Evolutionary conservation across 202 grass and related monocot species (phyloP).

Genomic region (Eragrostis tef): DNA sequence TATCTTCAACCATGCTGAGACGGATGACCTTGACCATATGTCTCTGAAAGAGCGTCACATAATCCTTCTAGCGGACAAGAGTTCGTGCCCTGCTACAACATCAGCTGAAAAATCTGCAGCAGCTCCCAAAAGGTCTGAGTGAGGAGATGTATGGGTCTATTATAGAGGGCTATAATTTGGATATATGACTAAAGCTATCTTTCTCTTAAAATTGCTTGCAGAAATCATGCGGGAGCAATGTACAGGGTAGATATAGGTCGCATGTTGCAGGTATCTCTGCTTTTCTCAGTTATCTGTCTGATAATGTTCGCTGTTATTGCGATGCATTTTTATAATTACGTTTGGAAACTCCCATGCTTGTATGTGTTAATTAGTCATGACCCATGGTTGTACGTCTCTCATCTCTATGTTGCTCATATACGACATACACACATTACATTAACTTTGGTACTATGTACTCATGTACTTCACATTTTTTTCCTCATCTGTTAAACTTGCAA

Average conservation of each 20-base stretch:
- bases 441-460: background rate
- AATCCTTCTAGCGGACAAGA: conserved; percentile 45
- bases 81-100: conserved; percentile 26
- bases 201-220: conserved; percentile 36
- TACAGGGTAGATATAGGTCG: conserved; percentile 44
- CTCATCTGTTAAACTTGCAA: background rate
- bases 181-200: conserved; percentile 15
- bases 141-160: conserved; percentile 35
- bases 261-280: conserved; percentile 49
- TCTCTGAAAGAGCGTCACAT: conserved; percentile 50
- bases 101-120: conserved; percentile 35
- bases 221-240: conserved; percentile 41
- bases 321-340: conserved; percentile 6
- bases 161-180: conserved; percentile 27
- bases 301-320: conserved; percentile 12
- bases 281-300: conserved; percentile 31
- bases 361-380: background rate
- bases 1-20: conserved; percentile 17
- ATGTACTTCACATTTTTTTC: background rate
- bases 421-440: background rate
- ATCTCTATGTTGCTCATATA: conserved; percentile 2
- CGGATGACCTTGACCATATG: conserved; percentile 56
- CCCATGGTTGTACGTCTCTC: background rate
- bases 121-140: conserved; percentile 48
- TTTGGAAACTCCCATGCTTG: conserved; percentile 9